These are phyloP conservation scores for Wolfiporia cocos DNA, from an alignment of 1,284 basidiomycete genomes.

Conservation along the genomic window DNA sequence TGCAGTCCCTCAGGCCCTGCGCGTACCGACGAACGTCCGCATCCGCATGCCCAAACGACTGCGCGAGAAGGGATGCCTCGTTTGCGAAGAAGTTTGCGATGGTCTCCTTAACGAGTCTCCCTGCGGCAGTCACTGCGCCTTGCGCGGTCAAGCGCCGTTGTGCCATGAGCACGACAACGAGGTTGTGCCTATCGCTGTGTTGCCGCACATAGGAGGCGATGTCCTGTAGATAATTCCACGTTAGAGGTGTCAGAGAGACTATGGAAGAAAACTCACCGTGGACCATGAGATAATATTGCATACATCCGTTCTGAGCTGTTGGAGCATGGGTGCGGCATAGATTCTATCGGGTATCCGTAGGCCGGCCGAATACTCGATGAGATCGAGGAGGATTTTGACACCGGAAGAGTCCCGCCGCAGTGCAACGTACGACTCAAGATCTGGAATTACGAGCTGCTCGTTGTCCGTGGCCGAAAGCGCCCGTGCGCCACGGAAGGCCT, in stretches of 20 bases:
- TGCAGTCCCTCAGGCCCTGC: constrained; percentile 42
- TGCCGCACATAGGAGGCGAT: constrained; percentile 42
- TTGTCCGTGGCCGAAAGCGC: constrained; percentile 18
- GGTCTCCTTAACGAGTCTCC: constrained; percentile 32
- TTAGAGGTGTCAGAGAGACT: not conserved
- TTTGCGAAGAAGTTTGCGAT: constrained; percentile 31
- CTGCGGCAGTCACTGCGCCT: constrained; percentile 41
- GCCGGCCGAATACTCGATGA: constrained; percentile 49
- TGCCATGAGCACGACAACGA: constrained; percentile 38
- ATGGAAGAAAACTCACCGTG: constrained; percentile 30
- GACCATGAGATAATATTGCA: constrained; percentile 42
- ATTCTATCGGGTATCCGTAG: constrained; percentile 32
- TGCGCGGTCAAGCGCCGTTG: constrained; percentile 36
- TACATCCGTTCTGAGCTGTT: constrained; percentile 31
- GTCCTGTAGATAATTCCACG: constrained; percentile 32
- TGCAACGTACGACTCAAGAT: constrained; percentile 40
- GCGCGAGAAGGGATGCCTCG: constrained; percentile 23
- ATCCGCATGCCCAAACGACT: constrained; percentile 11
- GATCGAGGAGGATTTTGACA: constrained; percentile 41
- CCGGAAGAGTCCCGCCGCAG: constrained; percentile 43
- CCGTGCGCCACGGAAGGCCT: constrained; percentile 22
- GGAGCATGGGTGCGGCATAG: constrained; percentile 26
- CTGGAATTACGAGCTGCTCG: constrained; percentile 25
- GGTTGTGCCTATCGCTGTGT: constrained; percentile 33
- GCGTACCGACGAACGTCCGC: constrained; percentile 35